phyloP scores from a whole-genome alignment of 2,329 filamentous ascomycete species.

The Fonsecaea pedrosoi region DNA sequence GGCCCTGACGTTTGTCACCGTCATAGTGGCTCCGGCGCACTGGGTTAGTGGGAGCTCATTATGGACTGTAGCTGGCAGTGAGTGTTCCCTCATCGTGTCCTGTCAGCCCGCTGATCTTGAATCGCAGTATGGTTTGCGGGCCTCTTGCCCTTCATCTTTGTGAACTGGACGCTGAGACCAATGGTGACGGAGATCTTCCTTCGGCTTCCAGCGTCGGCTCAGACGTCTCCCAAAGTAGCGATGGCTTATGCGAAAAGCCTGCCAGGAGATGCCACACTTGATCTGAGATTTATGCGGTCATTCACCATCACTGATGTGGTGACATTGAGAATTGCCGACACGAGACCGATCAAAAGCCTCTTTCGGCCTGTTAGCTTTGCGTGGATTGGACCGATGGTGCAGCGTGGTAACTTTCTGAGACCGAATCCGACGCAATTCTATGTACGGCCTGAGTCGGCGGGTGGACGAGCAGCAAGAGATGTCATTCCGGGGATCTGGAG shows the following conservation, averaged over 20 bases:
- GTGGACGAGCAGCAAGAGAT: slow-evolving; percentile 44
- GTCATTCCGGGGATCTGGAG: slow-evolving; percentile 54
- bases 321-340: slow-evolving; percentile 51
- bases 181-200: slow-evolving; percentile 77
- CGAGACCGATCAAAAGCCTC: slow-evolving; percentile 46
- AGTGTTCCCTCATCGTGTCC: neutral
- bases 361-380: slow-evolving; percentile 52
- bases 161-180: slow-evolving; percentile 70
- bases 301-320: slow-evolving; percentile 52
- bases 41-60: slow-evolving; percentile 49
- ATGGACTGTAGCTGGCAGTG: slow-evolving; percentile 33
- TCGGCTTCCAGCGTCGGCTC: slow-evolving; percentile 69
- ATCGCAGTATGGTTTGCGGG: slow-evolving; percentile 50
- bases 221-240: slow-evolving; percentile 61
- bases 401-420: slow-evolving; percentile 48
- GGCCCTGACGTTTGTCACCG: slow-evolving; percentile 69
- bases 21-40: slow-evolving; percentile 68
- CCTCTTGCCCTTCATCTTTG: slow-evolving; percentile 68
- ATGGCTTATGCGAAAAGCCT: slow-evolving; percentile 53
- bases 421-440: slow-evolving; percentile 50
- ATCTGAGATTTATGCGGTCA: slow-evolving; percentile 55
- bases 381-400: slow-evolving; percentile 46
- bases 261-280: slow-evolving; percentile 52
- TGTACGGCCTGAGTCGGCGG: slow-evolving; percentile 45
- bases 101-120: slow-evolving; percentile 13